These are phyloP conservation scores for Fraxinus angustifolia DNA, from an alignment of 305 asterid species.

Conservation along the genomic window DNA sequence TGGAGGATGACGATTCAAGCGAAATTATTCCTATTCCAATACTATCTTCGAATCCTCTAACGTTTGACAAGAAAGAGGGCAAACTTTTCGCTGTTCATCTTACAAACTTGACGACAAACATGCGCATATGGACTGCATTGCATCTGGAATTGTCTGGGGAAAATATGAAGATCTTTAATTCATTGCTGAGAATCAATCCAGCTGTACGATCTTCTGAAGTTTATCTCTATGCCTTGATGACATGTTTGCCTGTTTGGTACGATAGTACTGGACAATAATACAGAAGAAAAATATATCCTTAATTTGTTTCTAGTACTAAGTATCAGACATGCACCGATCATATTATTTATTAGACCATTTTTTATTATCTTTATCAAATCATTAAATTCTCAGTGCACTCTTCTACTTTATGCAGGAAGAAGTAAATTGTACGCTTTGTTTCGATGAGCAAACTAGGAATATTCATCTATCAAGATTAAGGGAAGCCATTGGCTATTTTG, in stretches of 20 bases:
- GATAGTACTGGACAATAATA: neutral
- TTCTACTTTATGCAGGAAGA: conserved; percentile 19
- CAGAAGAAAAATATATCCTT: neutral
- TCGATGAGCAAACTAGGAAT: neutral
- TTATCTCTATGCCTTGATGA: neutral
- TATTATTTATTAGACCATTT: neutral
- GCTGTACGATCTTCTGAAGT: conserved; percentile 19
- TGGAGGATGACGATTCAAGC: neutral
- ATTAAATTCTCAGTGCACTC: neutral
- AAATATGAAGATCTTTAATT: conserved; percentile 23
- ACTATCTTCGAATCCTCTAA: conserved; percentile 26
- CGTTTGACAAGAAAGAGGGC: neutral
- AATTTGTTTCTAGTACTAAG: neutral
- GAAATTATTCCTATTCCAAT: neutral
- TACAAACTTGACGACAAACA: conserved; percentile 42
- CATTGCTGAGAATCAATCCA: conserved; percentile 28
- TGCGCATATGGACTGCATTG: conserved; percentile 43
- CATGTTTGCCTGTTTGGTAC: neutral
- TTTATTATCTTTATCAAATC: neutral
- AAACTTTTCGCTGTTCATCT: conserved; percentile 36
- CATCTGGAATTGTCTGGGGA: conserved; percentile 15
- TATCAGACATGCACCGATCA: neutral
- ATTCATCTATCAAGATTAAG: conserved; percentile 4
- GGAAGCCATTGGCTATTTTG: conserved; percentile 12
- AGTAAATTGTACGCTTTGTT: conserved; percentile 31